Evolutionary conservation across 768 basidiomycete genomes (phyloP).

Genomic region (Candolleomyces eurysporus): DNA sequence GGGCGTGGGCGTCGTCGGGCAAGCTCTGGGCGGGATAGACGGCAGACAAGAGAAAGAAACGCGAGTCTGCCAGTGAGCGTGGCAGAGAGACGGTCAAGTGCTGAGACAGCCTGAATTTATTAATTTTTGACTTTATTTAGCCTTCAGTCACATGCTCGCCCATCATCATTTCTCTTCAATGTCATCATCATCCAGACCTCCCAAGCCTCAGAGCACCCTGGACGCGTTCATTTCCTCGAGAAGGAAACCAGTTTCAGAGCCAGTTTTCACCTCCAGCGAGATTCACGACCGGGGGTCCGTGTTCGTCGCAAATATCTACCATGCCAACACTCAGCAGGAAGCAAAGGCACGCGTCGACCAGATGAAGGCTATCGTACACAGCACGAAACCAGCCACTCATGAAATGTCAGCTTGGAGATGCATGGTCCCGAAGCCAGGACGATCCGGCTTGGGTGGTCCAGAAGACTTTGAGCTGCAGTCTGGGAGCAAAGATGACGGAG

Average conservation of each 20-base stretch:
- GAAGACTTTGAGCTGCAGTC: constrained; percentile 72
- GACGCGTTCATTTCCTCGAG: constrained; percentile 53
- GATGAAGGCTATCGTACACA: constrained; percentile 57
- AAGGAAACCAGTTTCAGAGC: constrained; percentile 38
- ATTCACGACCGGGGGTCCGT: constrained; percentile 72
- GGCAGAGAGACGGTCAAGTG: no score
- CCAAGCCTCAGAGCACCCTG: constrained; percentile 28
- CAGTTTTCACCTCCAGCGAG: constrained; percentile 64
- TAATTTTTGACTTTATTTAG: no score
- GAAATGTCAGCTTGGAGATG: constrained; percentile 80
- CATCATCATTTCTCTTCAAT: neutral
- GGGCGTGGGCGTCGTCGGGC: no score
- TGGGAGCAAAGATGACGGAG: constrained; percentile 75
- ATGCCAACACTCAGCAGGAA: constrained; percentile 48
- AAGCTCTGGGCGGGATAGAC: no score
- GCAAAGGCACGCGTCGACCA: constrained; percentile 51
- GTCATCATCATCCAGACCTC: neutral
- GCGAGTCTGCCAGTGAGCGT: no score
- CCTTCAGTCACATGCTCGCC: neutral
- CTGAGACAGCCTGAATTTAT: no score
- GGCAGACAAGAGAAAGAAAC: no score
- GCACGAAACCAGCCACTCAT: constrained; percentile 57
- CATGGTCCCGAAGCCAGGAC: constrained; percentile 66
- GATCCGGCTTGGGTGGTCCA: constrained; percentile 63
- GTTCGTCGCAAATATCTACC: constrained; percentile 66